A percentile compares a stretch with the other conserved stretches of the same genome.
These are phyloP conservation scores for Spathaspora boniae DNA, from an alignment of 805 yeast species.

Conservation along the genomic window DNA sequence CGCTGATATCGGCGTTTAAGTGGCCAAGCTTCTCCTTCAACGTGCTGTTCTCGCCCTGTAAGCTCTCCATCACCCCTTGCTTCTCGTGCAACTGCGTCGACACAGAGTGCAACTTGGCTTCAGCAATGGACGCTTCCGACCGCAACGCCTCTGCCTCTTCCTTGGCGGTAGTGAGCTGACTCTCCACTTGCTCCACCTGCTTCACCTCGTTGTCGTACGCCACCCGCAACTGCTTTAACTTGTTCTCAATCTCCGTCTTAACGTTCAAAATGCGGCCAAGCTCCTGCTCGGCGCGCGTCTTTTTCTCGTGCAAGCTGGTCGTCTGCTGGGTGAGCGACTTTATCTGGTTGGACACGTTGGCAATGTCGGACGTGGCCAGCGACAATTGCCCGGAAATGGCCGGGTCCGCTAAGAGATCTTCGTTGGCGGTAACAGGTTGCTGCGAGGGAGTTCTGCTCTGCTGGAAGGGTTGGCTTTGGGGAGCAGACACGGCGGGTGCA, in stretches of 20 bases:
- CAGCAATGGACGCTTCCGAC: slow-evolving; percentile 70
- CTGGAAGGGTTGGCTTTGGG: no score
- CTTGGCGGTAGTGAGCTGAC: slow-evolving; percentile 52
- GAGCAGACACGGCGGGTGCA: slow-evolving; percentile 11
- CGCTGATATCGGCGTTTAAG: slow-evolving; percentile 63
- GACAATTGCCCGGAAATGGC: slow-evolving; percentile 68
- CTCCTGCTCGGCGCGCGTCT: slow-evolving; percentile 73
- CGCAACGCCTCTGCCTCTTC: slow-evolving; percentile 67
- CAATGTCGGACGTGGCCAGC: slow-evolving; percentile 79
- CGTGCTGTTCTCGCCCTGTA: slow-evolving; percentile 63
- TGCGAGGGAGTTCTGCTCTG: slow-evolving; percentile 1
- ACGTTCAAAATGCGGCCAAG: slow-evolving; percentile 61
- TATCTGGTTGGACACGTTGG: slow-evolving; percentile 81
- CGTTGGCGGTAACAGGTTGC: slow-evolving; percentile 18
- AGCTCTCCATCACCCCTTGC: slow-evolving; percentile 56
- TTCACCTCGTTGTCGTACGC: slow-evolving; percentile 77
- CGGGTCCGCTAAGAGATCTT: slow-evolving; percentile 55
- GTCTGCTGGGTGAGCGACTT: slow-evolving; percentile 76
- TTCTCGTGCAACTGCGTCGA: slow-evolving; percentile 61
- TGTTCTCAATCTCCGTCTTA: slow-evolving; percentile 70
- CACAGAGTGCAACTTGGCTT: slow-evolving; percentile 71
- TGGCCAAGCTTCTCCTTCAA: slow-evolving; percentile 67
- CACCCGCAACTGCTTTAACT: slow-evolving; percentile 60
- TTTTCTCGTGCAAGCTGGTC: slow-evolving; percentile 62
- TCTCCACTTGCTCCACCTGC: slow-evolving; percentile 71